Conservation (phyloP, 2,329 filamentous ascomycete species). For the Pezicula rhizophila region DNA sequence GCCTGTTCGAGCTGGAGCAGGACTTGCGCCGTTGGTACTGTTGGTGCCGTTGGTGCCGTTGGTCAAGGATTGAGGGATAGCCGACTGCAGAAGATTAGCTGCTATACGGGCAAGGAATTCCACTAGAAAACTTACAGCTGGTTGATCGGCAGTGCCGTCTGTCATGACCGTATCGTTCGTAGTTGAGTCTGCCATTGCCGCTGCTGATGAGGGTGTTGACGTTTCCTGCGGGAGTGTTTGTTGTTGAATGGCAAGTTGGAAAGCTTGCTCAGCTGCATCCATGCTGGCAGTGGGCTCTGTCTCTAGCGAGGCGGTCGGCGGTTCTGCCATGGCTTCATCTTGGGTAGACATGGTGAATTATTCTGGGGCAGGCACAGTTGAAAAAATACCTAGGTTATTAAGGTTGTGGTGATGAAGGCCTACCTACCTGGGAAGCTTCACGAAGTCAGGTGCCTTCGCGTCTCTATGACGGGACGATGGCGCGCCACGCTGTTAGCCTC, state of each 20-base stretch:
- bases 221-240: slow-evolving; percentile 13
- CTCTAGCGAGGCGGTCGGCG: background rate
- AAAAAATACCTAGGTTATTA: background rate
- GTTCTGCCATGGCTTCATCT: background rate
- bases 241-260: slow-evolving; percentile 22
- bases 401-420: background rate
- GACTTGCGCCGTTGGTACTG: slow-evolving; percentile 21
- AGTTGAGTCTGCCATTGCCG: slow-evolving; percentile 4
- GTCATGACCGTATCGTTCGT: slow-evolving; percentile 23
- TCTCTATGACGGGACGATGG: background rate
- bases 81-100: slow-evolving; percentile 6
- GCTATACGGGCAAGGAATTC: background rate
- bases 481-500: background rate
- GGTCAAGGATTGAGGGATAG: slow-evolving; percentile 19
- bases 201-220: slow-evolving; percentile 10
- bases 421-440: background rate
- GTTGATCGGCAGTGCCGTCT: slow-evolving; percentile 17
- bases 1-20: slow-evolving; percentile 34
- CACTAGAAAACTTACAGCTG: slow-evolving; percentile 13
- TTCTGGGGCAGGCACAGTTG: background rate
- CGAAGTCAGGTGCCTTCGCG: background rate
- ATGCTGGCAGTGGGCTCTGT: slow-evolving; percentile 15
- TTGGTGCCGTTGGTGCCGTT: slow-evolving; percentile 19
- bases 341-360: slow-evolving; percentile 13
- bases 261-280: slow-evolving; percentile 20